Base-by-base conservation (phyloP, 2,329 filamentous ascomycete genomes). In the Cryphonectria radicalis region DNA sequence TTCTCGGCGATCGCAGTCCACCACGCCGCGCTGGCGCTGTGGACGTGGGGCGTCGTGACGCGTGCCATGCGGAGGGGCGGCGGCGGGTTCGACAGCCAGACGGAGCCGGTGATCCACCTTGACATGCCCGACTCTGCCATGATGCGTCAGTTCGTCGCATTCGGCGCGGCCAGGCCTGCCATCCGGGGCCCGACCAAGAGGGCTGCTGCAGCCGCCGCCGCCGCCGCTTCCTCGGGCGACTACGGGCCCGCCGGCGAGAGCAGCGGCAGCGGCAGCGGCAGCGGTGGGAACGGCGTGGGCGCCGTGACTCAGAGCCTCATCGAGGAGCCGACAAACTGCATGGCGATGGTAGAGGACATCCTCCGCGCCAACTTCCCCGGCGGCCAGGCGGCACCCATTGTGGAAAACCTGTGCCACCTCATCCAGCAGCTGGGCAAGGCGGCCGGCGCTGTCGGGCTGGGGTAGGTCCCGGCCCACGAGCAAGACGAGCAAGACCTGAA, bases 1-100 rank as follows among this genome's bases (percentile, higher is more conserved):
- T 93, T 93, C 77, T 88, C 89, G 73, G 90, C 91, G 0, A 87
- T 93, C 8, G 89, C 88, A 0, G 85, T 93, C 0, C 92, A 93
- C 76, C 91, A 93, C 77, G 90, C 90, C 4, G 85, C 87, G 17
- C 82, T 94, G 5, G 88, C 89, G 0, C 81, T 93, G 57, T 94
- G 92, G 92, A 87, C 87, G 0, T 92, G 91, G 74, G 90, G 90
- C 0, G 87, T 93, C 0, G 83, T 90, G 7, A 84, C 81, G 28
- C 80, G 82, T 73, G 84, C 86, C 19, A 78, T 69, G 40, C 57
- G 68, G 28, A 63, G 55, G 25, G 69, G 73, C 28, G 65, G 77
- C 46, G 70, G 73, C 28, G 66, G 77, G 50, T 77, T 75, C 42
- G 77, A 73, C 66, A 77, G 77, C 32, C 81, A 81, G n/a, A 80